These are phyloP conservation scores for Magnusiomyces magnusii DNA, from an alignment of 1,139 yeast species.

Conservation along the genomic window DNA sequence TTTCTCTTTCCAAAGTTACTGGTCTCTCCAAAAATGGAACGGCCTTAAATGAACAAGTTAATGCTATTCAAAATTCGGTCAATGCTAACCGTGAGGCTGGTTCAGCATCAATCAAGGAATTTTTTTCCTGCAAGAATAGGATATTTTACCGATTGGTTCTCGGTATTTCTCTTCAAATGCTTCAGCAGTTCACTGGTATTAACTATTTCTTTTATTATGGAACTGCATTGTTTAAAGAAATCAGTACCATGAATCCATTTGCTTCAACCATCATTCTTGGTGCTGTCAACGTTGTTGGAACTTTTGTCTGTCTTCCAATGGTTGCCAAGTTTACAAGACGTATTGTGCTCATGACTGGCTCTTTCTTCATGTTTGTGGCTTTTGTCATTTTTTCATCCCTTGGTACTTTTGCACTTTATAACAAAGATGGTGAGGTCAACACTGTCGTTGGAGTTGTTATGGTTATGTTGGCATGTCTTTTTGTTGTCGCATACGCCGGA, in stretches of 20 bases:
- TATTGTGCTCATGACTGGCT: constrained; percentile 53
- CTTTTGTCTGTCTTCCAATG: constrained; percentile 56
- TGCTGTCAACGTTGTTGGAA: constrained; percentile 69
- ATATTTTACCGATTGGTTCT: constrained; percentile 55
- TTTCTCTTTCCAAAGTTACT: constrained; percentile 54
- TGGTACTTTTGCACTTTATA: constrained; percentile 40
- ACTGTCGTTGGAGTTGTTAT: constrained; percentile 58
- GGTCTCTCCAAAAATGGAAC: constrained; percentile 55
- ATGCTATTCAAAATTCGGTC: constrained; percentile 43
- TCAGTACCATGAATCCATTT: constrained; percentile 36
- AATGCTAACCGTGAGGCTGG: constrained; percentile 59
- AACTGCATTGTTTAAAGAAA: constrained; percentile 68
- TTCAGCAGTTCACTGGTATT: constrained; percentile 75
- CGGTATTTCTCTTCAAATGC: constrained; percentile 58
- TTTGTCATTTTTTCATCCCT: constrained; percentile 60
- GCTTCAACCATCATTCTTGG: constrained; percentile 75
- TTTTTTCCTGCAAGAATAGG: constrained; percentile 59
- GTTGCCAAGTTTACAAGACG: constrained; percentile 72
- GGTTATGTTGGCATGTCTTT: constrained; percentile 73
- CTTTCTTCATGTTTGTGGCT: constrained; percentile 56
- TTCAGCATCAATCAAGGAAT: constrained; percentile 59
- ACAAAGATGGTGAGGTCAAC: not conserved
- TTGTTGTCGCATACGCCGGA: constrained; percentile 74
- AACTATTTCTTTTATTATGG: constrained; percentile 80
- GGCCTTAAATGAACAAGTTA: constrained; percentile 50